Evolutionary conservation across 1,139 yeast species (phyloP).

Genomic region (Protomyces lactucae-debilis): DNA sequence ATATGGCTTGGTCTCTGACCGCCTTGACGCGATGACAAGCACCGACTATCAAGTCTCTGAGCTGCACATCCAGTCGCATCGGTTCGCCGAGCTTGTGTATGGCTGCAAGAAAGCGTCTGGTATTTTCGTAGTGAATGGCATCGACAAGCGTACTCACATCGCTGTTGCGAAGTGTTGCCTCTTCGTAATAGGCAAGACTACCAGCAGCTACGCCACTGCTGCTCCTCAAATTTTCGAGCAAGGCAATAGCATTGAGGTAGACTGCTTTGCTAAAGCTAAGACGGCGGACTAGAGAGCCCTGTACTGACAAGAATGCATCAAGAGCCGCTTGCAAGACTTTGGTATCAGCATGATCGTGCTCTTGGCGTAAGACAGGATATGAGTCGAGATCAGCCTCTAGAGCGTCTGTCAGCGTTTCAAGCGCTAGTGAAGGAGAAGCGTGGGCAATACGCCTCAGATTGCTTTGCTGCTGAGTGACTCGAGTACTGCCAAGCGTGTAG

Average conservation of each 20-base stretch:
- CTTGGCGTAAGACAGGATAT: slow-evolving; percentile 84
- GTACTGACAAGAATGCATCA: slow-evolving; percentile 19
- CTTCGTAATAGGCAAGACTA: slow-evolving; percentile 70
- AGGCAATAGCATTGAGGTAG: slow-evolving; percentile 78
- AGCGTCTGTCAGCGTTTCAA: slow-evolving; percentile 77
- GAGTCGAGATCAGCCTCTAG: slow-evolving; percentile 88
- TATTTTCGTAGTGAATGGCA: slow-evolving; percentile 57
- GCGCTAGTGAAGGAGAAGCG: slow-evolving; percentile 86
- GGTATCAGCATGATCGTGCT: slow-evolving; percentile 71
- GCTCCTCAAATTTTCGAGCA: slow-evolving; percentile 74
- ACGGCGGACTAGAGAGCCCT: slow-evolving; percentile 43
- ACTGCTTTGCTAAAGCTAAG: slow-evolving; percentile 75
- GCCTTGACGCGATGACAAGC: slow-evolving; percentile 75
- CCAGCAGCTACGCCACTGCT: slow-evolving; percentile 77
- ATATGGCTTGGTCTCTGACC: slow-evolving; percentile 75
- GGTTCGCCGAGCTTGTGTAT: background rate
- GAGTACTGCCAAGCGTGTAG: slow-evolving; percentile 56
- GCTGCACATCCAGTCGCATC: slow-evolving; percentile 53
- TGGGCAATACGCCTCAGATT: slow-evolving; percentile 71
- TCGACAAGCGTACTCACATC: slow-evolving; percentile 70
- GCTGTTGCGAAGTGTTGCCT: slow-evolving; percentile 70
- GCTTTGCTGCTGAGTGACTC: slow-evolving; percentile 47
- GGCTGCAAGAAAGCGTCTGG: slow-evolving; percentile 50
- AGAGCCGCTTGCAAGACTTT: slow-evolving; percentile 45
- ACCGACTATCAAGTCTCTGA: slow-evolving; percentile 60